phyloP scores from a whole-genome alignment of 148 eudicot species.

The Amaranthus cruentus region DNA sequence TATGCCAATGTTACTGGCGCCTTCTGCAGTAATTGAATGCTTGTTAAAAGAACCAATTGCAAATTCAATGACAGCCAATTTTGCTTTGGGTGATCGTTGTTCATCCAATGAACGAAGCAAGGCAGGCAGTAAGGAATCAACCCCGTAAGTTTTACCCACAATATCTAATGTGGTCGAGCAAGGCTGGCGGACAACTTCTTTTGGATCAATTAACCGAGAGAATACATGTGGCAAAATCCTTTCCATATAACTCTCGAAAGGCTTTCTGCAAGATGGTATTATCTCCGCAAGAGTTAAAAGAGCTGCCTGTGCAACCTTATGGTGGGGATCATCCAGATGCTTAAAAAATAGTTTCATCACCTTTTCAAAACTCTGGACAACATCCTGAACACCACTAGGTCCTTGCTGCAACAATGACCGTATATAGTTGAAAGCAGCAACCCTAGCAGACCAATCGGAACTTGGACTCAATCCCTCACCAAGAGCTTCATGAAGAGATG shows the following conservation, averaged over 20 bases:
- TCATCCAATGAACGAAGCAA: conserved; percentile 96
- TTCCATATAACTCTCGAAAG: conserved; percentile 95
- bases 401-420: conserved; percentile 82
- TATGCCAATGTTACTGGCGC: conserved; percentile 75
- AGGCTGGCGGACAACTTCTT: conserved; percentile 91
- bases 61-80: conserved; percentile 94
- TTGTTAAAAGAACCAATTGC: conserved; percentile 85
- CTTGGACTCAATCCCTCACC: conserved; percentile 81
- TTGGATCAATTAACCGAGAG: conserved; percentile 87
- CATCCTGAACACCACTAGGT: conserved; percentile 82
- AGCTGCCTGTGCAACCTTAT: conserved; percentile 98
- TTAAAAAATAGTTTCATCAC: conserved; percentile 94
- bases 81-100: conserved; percentile 97
- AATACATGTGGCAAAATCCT: conserved; percentile 95
- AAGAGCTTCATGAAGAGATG: conserved; percentile 85
- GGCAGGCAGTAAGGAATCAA: conserved; percentile 90
- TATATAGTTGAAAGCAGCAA: conserved; percentile 89
- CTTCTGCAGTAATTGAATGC: conserved; percentile 65
- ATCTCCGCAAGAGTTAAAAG: conserved; percentile 94
- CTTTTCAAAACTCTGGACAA: conserved; percentile 88
- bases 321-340: conserved; percentile 99
- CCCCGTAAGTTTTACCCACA: conserved; percentile 85
- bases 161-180: conserved; percentile 79
- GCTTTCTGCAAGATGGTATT: conserved; percentile 88
- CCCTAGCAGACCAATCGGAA: conserved; percentile 96